A percentile compares a stretch with the other conserved stretches of the same genome.
Conservation (phyloP, 495 filamentous ascomycete species). For the Astrocystis sublimbata region DNA sequence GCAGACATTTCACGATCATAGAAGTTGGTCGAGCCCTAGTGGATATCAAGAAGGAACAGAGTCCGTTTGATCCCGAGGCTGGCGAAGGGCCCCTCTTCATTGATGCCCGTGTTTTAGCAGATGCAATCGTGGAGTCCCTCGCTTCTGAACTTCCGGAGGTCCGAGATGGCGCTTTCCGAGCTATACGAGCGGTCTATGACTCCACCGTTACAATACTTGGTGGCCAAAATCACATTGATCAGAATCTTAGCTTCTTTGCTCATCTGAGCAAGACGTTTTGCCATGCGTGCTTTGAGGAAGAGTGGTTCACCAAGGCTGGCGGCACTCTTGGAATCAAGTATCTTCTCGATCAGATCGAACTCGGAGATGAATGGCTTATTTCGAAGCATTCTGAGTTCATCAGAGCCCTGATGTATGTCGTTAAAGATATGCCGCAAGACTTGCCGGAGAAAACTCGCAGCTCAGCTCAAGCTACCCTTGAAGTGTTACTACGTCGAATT, state of each 20-base stretch:
- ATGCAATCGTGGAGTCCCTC: conserved; percentile 83
- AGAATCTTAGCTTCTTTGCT: conserved; percentile 72
- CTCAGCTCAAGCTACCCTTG: conserved; percentile 77
- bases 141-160: conserved; percentile 78
- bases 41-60: conserved; percentile 67
- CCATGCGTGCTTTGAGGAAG: conserved; percentile 92
- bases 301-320: conserved; percentile 96
- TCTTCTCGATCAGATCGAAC: conserved; percentile 72
- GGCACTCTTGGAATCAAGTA: conserved; percentile 87
- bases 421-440: conserved; percentile 95
- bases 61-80: conserved; percentile 76
- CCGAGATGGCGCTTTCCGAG: conserved; percentile 78
- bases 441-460: conserved; percentile 82
- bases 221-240: conserved; percentile 62
- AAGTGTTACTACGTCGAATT: conserved; percentile 72
- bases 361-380: conserved; percentile 81
- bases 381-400: conserved; percentile 81
- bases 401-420: conserved; percentile 85
- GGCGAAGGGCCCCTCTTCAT: conserved; percentile 86
- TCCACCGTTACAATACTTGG: conserved; percentile 82
- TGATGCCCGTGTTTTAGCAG: conserved; percentile 80
- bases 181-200: conserved; percentile 74
- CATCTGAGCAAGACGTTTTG: conserved; percentile 79
- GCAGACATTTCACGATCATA: conserved; percentile 86
- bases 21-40: conserved; percentile 81